Evolutionary conservation across 2,329 filamentous ascomycete species (phyloP).

Genomic region (Trematosphaeria pertusa): DNA sequence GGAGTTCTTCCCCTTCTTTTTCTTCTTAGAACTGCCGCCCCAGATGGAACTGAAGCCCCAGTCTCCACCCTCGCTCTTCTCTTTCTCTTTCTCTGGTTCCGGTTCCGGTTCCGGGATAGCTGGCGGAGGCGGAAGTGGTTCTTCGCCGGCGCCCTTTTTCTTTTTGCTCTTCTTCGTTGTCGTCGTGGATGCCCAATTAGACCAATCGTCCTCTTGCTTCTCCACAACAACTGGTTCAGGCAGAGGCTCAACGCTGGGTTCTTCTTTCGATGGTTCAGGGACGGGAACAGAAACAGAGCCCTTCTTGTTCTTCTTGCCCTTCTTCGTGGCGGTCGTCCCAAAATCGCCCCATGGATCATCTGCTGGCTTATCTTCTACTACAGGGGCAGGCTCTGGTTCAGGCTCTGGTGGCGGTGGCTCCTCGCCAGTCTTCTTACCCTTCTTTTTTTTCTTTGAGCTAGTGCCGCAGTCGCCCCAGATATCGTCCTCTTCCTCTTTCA

Average conservation of each 20-base stretch:
- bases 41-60: constrained; percentile 48
- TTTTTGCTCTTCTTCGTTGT: constrained; percentile 45
- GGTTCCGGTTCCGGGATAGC: constrained; percentile 37
- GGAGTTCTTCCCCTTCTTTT: constrained; percentile 53
- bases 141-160: constrained; percentile 53
- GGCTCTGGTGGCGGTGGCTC: constrained; percentile 35
- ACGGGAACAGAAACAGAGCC: constrained; percentile 44
- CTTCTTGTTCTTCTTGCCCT: constrained; percentile 56
- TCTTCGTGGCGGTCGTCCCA: constrained; percentile 27
- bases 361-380: constrained; percentile 7
- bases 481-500: constrained; percentile 44
- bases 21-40: constrained; percentile 54
- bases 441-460: constrained; percentile 38
- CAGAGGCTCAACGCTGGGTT: constrained; percentile 20
- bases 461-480: constrained; percentile 43
- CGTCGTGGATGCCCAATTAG: constrained; percentile 32
- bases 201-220: constrained; percentile 42
- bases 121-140: constrained; percentile 25
- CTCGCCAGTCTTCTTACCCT: constrained; percentile 38
- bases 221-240: constrained; percentile 34
- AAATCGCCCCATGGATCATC: constrained; percentile 42
- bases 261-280: constrained; percentile 31
- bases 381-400: constrained; percentile 43
- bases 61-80: constrained; percentile 38
- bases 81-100: constrained; percentile 36